A percentile compares a stretch with the other conserved stretches of the same genome.
Conservation (phyloP, 2,329 filamentous ascomycete species). For the Cladosporium oxysporum region DNA sequence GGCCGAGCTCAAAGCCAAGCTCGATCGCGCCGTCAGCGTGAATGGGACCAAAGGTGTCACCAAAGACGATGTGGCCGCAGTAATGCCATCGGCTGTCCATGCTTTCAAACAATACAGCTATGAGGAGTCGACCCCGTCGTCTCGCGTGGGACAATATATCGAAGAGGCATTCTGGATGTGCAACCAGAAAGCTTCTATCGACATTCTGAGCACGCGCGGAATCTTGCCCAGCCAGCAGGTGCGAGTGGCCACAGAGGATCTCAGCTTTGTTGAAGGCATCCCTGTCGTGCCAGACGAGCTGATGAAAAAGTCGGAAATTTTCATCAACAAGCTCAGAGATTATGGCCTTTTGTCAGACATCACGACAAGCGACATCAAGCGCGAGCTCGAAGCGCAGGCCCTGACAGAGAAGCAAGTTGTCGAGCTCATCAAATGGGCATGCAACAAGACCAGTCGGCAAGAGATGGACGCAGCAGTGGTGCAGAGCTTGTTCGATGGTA, state of each 20-base stretch:
- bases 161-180: slow-evolving; percentile 97
- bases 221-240: slow-evolving; percentile 82
- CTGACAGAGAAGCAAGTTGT: slow-evolving; percentile 75
- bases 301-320: slow-evolving; percentile 64
- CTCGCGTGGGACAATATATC: slow-evolving; percentile 79
- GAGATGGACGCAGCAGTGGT: slow-evolving; percentile 72
- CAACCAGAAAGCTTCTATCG: slow-evolving; percentile 77
- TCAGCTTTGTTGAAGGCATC: slow-evolving; percentile 83
- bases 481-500: slow-evolving; percentile 73
- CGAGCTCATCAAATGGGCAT: slow-evolving; percentile 83
- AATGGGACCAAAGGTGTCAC: slow-evolving; percentile 51
- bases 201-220: slow-evolving; percentile 84
- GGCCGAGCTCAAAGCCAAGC: slow-evolving; percentile 64
- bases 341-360: slow-evolving; percentile 87
- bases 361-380: slow-evolving; percentile 80
- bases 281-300: slow-evolving; percentile 80
- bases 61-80: slow-evolving; percentile 63
- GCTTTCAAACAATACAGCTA: slow-evolving; percentile 86
- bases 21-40: slow-evolving; percentile 42
- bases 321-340: slow-evolving; percentile 77
- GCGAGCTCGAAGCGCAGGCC: slow-evolving; percentile 79
- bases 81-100: slow-evolving; percentile 78
- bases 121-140: slow-evolving; percentile 84
- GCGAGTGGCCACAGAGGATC: slow-evolving; percentile 69
- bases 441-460: slow-evolving; percentile 67